Evolutionary conservation across 202 grass and related monocot genomes (phyloP), one percentile per base, ranked within the genome.

Genomic region (Brachypodium distachyon): DNA sequence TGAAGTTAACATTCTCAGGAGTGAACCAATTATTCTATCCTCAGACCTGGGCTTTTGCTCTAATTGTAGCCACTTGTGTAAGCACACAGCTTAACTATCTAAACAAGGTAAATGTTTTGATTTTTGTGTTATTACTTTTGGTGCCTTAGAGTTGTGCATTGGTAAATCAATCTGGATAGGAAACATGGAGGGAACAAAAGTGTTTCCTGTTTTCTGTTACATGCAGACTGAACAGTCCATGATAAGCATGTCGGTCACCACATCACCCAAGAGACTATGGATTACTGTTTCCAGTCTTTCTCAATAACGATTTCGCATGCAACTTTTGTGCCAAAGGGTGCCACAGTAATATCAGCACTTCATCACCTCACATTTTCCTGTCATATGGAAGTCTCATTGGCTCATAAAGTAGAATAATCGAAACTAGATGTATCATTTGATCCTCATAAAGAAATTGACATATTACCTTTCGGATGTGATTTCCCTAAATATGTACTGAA

Each of bases 41-140:
- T 72, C 88, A 97, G 73, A 97, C 94, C 33, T 97, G 94, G 91
- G 89, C 87, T 33, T 97, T 97, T 89, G 67, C 87, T 11, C 39
- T 97, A 71, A 84, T 92, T 85, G 91, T 97, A 51, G 84, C 70
- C 36, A 78, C 80, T 40, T 97, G 94, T 65, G 87, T 92, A 78
- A 82, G 90, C 84, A 97, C 91, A 39, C 94, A 94, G 69, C 94
- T 97, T 70, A 97, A 97, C 80, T 97, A 97, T 82, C 72, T 97
- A 77, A 94, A 97, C 67, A 97, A 94, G 87, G 91, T 94, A 86
- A 76, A 29, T 51, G 1, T 52, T 78, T 27, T 47, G n/a, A 16
- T 75, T 76, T 54, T 9, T 18, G 9, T 19, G 17, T 26, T 56
- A 3, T 46, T 60, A 46, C n/a, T n/a, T n/a, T 44, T 68, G 9